Conservation (phyloP, 2,329 filamentous ascomycete genomes). For the Aspergillus hiratsukae region DNA sequence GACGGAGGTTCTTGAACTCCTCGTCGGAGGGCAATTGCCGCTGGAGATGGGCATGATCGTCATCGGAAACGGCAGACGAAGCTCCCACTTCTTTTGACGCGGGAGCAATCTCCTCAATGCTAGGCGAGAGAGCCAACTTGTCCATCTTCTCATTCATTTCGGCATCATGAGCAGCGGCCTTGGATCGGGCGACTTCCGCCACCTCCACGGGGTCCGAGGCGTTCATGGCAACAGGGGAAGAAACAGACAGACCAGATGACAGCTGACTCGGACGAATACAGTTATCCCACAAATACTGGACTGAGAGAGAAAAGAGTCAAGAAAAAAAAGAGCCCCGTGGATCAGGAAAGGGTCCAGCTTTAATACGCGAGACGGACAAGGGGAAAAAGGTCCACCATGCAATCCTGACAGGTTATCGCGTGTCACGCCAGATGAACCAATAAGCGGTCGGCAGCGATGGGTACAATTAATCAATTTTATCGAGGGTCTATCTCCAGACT, state of each 20-base stretch:
- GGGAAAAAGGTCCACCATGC: not conserved
- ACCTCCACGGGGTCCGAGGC: constrained; percentile 22
- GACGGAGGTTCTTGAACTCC: constrained; percentile 32
- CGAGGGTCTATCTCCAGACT: not conserved
- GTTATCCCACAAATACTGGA: not conserved
- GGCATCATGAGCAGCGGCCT: constrained; percentile 15
- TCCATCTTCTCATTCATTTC: constrained; percentile 13
- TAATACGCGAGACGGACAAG: constrained; percentile 1
- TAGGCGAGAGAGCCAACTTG: constrained; percentile 2
- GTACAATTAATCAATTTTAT: constrained; percentile 6
- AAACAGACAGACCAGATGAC: not conserved
- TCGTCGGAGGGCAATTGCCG: constrained; percentile 27
- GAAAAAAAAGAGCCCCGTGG: not conserved
- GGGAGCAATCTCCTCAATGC: constrained; percentile 8
- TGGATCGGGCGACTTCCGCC: constrained; percentile 22
- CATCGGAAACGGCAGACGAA: not conserved
- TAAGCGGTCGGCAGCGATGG: not conserved
- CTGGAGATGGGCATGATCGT: constrained; percentile 4
- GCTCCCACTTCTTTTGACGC: not conserved
- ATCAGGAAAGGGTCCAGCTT: not conserved
- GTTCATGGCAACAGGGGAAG: constrained; percentile 16
- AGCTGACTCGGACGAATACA: not conserved
- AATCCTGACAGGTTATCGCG: constrained; percentile 5
- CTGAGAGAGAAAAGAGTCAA: not conserved
- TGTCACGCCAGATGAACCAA: constrained; percentile 1